phyloP scores from a whole-genome alignment of 306 rosid species.

The Cicer judaicum region DNA sequence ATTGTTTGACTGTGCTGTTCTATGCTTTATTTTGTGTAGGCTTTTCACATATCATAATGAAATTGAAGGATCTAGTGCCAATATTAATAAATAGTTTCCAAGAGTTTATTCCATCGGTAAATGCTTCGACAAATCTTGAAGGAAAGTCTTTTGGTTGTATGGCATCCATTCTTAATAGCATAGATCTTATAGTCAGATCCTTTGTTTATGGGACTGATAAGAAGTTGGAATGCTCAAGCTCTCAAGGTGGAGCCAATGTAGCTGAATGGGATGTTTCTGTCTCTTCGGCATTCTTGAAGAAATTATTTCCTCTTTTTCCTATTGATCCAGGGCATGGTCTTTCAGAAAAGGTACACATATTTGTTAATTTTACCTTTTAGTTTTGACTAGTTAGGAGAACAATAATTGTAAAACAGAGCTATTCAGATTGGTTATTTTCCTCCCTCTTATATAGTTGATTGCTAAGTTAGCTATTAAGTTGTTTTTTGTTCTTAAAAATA shows the following conservation, averaged over 20 bases:
- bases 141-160: constrained; percentile 73
- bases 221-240: constrained; percentile 50
- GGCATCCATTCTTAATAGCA: constrained; percentile 63
- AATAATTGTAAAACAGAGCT: constrained; percentile 20
- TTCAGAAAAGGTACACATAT: constrained; percentile 63
- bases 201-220: constrained; percentile 52
- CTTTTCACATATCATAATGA: constrained; percentile 54
- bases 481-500: not conserved
- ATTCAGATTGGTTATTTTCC: constrained; percentile 27
- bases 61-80: constrained; percentile 69
- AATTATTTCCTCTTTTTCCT: constrained; percentile 67
- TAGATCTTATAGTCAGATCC: constrained; percentile 68
- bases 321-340: constrained; percentile 54
- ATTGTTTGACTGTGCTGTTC: constrained; percentile 43
- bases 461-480: constrained; percentile 16
- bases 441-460: constrained; percentile 25
- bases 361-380: constrained; percentile 24
- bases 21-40: constrained; percentile 59
- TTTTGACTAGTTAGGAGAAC: constrained; percentile 23
- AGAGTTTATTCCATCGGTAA: constrained; percentile 63
- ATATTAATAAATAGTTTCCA: constrained; percentile 70
- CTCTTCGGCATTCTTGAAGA: constrained; percentile 65
- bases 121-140: constrained; percentile 53
- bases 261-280: constrained; percentile 54
- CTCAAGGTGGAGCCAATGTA: constrained; percentile 48